A percentile compares a stretch with the other conserved stretches of the same genome.
These are phyloP conservation scores for Mycena alexandri DNA, from an alignment of 768 basidiomycete genomes.

Conservation along the genomic window DNA sequence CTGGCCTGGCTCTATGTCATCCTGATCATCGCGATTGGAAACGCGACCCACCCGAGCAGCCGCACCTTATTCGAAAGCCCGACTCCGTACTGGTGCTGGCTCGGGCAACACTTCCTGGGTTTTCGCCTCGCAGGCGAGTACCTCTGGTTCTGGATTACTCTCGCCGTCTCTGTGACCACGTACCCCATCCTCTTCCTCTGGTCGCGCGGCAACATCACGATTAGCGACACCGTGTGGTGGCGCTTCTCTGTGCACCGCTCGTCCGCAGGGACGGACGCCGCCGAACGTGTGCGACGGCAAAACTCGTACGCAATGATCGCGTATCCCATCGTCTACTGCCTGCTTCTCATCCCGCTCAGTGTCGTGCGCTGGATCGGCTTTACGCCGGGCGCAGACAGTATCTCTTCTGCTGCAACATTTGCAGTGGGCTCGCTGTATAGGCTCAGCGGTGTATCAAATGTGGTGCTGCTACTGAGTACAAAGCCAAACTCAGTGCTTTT, in stretches of 20 bases:
- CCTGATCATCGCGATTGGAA: slow-evolving; percentile 49
- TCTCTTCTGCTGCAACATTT: slow-evolving; percentile 49
- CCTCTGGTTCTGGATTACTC: slow-evolving; percentile 59
- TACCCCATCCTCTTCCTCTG: slow-evolving; percentile 55
- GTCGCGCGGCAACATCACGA: slow-evolving; percentile 51
- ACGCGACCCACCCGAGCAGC: slow-evolving; percentile 37
- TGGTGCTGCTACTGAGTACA: slow-evolving; percentile 52
- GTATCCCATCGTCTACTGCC: slow-evolving; percentile 53
- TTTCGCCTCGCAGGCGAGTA: slow-evolving; percentile 58
- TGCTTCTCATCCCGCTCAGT: slow-evolving; percentile 55
- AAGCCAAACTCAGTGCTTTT: slow-evolving; percentile 53
- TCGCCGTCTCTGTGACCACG: slow-evolving; percentile 47
- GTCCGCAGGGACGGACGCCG: slow-evolving; percentile 26
- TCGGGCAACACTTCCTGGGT: slow-evolving; percentile 45
- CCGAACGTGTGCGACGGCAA: slow-evolving; percentile 28
- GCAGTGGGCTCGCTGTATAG: slow-evolving; percentile 47
- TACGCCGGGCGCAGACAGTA: slow-evolving; percentile 13
- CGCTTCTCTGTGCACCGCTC: slow-evolving; percentile 42
- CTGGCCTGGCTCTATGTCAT: slow-evolving; percentile 52
- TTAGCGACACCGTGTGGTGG: slow-evolving; percentile 51
- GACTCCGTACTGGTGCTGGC: slow-evolving; percentile 63
- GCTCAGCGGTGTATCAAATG: slow-evolving; percentile 57
- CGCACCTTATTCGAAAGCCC: slow-evolving; percentile 45
- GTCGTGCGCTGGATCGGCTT: slow-evolving; percentile 53
- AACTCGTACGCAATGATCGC: slow-evolving; percentile 46